These are phyloP conservation scores for Scutellaria baicalensis DNA, from an alignment of 257 asterid species.

Conservation along the genomic window DNA sequence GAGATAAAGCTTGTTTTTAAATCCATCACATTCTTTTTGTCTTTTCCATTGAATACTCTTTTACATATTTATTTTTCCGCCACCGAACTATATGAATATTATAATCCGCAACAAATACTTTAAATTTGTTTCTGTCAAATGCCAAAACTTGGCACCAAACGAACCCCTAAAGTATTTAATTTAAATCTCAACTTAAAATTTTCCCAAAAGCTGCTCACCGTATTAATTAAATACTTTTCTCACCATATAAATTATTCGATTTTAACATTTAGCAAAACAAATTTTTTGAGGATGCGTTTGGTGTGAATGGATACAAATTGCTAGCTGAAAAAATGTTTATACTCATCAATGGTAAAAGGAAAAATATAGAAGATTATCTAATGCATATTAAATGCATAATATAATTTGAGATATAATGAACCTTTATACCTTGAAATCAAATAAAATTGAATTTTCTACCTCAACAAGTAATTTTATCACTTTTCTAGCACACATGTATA, in stretches of 20 bases:
- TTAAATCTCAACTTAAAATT: background rate
- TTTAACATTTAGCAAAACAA: constrained; percentile 11
- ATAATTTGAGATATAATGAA: too few relatives aligned
- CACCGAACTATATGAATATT: background rate
- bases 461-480: too few relatives aligned
- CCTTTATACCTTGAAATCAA: too few relatives aligned
- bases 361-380: too few relatives aligned
- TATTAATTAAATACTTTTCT: background rate
- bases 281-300: background rate
- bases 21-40: background rate
- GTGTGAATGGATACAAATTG: background rate
- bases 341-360: background rate
- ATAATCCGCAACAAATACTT: background rate
- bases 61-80: background rate
- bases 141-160: constrained; percentile 2
- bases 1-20: too few relatives aligned
- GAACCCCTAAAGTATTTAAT: background rate
- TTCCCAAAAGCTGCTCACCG: background rate
- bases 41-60: background rate
- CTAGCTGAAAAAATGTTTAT: background rate
- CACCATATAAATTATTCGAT: background rate
- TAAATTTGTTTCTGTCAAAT: background rate
- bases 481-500: too few relatives aligned
- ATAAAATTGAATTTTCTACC: too few relatives aligned
- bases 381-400: too few relatives aligned